Evolutionary conservation across 306 rosid genomes (phyloP).

Genomic region (Pterocarpus macrocarpus): DNA sequence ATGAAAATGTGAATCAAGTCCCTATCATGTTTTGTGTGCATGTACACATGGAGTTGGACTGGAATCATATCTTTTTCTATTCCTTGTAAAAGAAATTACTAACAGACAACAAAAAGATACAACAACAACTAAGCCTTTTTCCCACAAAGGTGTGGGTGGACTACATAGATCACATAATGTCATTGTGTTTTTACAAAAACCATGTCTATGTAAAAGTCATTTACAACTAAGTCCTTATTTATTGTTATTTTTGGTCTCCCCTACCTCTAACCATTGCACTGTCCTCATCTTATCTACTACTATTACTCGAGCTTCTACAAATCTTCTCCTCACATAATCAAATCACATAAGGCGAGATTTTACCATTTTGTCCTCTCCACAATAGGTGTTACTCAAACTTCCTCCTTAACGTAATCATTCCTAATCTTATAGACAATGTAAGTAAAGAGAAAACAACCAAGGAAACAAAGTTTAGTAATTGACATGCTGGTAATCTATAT

Average conservation of each 20-base stretch:
- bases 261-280: neutral
- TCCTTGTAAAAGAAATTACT: neutral
- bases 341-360: neutral
- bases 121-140: neutral
- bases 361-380: neutral
- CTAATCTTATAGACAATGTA: neutral
- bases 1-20: constrained; percentile 37
- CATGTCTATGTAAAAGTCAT: neutral
- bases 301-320: neutral
- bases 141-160: neutral
- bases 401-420: neutral
- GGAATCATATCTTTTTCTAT: constrained; percentile 7
- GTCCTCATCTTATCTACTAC: neutral
- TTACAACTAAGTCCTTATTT: neutral
- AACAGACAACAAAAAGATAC: neutral
- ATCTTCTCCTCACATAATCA: neutral
- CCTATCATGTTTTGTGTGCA: neutral
- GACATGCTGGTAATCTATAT: constrained; percentile 33
- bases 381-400: neutral
- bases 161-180: neutral
- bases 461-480: constrained; percentile 18
- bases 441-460: neutral
- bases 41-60: neutral
- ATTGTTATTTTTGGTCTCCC: neutral
- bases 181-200: neutral